Base-by-base conservation (phyloP, 371 early-diverging fungal species). In the Fennellomyces sp. region DNA sequence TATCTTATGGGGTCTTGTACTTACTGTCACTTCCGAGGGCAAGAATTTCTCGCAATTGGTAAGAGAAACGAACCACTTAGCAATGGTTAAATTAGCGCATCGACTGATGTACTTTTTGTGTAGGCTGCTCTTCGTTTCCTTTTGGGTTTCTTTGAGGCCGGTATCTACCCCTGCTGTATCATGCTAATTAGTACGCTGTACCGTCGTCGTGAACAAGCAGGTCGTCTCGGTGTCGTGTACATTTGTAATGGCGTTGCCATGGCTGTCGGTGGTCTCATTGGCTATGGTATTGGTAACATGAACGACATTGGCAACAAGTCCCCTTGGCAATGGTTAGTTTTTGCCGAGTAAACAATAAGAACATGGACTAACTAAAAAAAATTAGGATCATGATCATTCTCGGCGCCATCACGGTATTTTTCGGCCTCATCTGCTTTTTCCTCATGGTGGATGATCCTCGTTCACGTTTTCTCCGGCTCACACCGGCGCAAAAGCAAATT, bases 181-280 rank as follows among this genome's bases (percentile, higher is more conserved):
- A 69, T 69, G 63, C 21, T 69, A 7, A 65, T 65, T 17, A 62
- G 56, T 48, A 56, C 60, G 15, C 17, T 69, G 39, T 69, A 69
- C 35, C 65, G 69, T 33, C 61, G 65, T 11, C 56, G 57, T 26
- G 69, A 69, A 48, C 69, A 69, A 62, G 60, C 65, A 8, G 63
- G 60, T 15, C 58, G 69, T 53, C 56, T 69, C 29, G 61, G 67
- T 30, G 36, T 62, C 21, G 45, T 64, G n/a, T 69, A 65, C 27
- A 64, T 69, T n/a, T 65, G 62, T 35, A 69, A 69, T 19, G 69
- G 69, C 27, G 31, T 78, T 30, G 76, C 86, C 41, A 75, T 78
- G 45, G 73, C 80, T 12, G 72, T 87, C n/a, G 86, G 83, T 51
- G 88, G 84, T 1, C 73, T 83, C 6, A 71, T 83, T 13, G 85